Evolutionary conservation across 192 early-diverging fungal species (phyloP), one percentile per base, ranked within the genome.

Genomic region (Dispira simplex): DNA sequence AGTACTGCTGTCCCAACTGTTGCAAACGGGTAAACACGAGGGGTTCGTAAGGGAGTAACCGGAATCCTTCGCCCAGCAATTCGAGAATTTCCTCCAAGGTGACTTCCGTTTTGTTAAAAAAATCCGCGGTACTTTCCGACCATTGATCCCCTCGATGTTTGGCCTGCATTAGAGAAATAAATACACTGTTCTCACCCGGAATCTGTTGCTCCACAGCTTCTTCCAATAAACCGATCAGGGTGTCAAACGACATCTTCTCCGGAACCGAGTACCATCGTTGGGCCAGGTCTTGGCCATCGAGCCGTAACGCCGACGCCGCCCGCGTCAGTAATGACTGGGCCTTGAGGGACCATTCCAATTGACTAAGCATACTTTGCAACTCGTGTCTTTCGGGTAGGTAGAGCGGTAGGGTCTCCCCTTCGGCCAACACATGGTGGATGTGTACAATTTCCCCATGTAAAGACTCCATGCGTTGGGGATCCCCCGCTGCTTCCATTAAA

Each of bases 391-490:
- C 59, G 10, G 59, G 59, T 11, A 62, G 2, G 59, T 62, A 62
- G 44, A 62, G 13, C 12, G 68, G 65, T 21, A 68, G 53, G 44
- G 67, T 47, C 3, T 48, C 62, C 9, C 66, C 64, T 28, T 68
- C 64, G 2, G 60, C 65, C 20, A 65, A 46, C 2, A 65, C 67
- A 43, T 62, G 59, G n/a, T 70, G 77, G 18, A 81, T 67, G 3
- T 71, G 67, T 21, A 68, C 68, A 1, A 89, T 76, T 46, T 65
- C 64, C 8, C 68, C 66, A 26, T 85, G 76, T 52, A 81, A 46
- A 54, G 62, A 65, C 28, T 83, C 67, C 20, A 83, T 66, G 43
- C 80, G 67, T 1, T 72, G 71, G 63, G 71, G 66, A 28, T 62
- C 59, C 14, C 59, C 59, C 59, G 44, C 59, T 12, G 14, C 10